Percentiles rank a stretch among this genome's conserved stretches.
phyloP scores from a whole-genome alignment of 257 asterid genomes.

The Solanum clarkiae region DNA sequence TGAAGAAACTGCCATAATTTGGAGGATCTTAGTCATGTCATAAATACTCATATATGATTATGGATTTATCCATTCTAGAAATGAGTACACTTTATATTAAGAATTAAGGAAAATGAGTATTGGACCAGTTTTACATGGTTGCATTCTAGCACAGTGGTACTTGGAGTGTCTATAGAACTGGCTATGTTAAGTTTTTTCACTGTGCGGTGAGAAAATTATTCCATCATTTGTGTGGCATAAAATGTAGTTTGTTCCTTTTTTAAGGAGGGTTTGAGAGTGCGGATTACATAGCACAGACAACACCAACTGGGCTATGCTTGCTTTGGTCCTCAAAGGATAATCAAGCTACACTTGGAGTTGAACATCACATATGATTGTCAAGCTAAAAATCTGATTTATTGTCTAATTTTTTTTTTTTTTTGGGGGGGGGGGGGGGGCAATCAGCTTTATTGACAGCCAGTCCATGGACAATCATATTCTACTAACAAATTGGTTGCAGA shows the following conservation, averaged over 20 bases:
- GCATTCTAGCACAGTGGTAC: background rate
- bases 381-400: background rate
- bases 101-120: background rate
- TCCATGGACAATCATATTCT: background rate
- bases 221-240: background rate
- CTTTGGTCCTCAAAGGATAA: background rate
- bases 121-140: background rate
- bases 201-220: background rate
- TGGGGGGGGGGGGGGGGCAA: too few species aligned
- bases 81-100: background rate
- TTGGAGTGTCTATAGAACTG: background rate
- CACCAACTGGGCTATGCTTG: background rate
- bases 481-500: background rate
- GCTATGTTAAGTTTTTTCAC: background rate
- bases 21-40: background rate
- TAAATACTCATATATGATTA: background rate
- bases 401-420: background rate
- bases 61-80: background rate
- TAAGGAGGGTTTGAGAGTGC: background rate
- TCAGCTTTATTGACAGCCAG: background rate
- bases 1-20: background rate
- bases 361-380: background rate
- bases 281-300: background rate
- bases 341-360: background rate
- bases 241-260: background rate